Evolutionary conservation across 2,329 filamentous ascomycete species (phyloP).

Genomic region (Curvularia sp.): DNA sequence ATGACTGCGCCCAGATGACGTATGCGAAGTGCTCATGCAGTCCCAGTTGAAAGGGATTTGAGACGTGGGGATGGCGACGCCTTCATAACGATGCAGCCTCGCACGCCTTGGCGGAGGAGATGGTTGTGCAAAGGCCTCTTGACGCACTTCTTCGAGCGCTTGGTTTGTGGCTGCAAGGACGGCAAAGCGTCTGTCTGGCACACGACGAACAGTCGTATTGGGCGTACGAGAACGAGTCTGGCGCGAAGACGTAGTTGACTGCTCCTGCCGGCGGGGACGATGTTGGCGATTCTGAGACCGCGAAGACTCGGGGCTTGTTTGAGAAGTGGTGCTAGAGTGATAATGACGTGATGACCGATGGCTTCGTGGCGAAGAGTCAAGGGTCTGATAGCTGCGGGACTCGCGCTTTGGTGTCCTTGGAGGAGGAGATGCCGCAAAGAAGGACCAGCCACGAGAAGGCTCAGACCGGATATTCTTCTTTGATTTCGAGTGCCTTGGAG

Average conservation of each 20-base stretch:
- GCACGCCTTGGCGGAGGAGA: conserved; percentile 44
- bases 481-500: conserved; percentile 41
- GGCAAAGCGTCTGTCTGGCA: conserved; percentile 49
- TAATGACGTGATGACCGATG: conserved; percentile 40
- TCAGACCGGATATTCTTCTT: conserved; percentile 38
- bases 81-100: conserved; percentile 43
- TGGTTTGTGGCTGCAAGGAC: conserved; percentile 49
- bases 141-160: conserved; percentile 45
- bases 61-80: conserved; percentile 39
- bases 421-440: conserved; percentile 42
- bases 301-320: conserved; percentile 25
- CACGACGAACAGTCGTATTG: conserved; percentile 43
- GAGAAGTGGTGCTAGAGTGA: conserved; percentile 21
- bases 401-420: conserved; percentile 37
- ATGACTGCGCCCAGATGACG: conserved; percentile 29
- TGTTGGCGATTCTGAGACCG: conserved; percentile 36
- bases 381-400: conserved; percentile 35
- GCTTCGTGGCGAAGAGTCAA: conserved; percentile 40
- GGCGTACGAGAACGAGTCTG: conserved; percentile 41
- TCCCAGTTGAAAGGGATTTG: conserved; percentile 49
- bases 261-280: conserved; percentile 40
- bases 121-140: conserved; percentile 46
- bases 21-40: conserved; percentile 46
- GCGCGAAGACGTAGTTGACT: conserved; percentile 30
- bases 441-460: conserved; percentile 38